phyloP scores from a whole-genome alignment of 306 rosid genomes.

The Dryas octopetala region DNA sequence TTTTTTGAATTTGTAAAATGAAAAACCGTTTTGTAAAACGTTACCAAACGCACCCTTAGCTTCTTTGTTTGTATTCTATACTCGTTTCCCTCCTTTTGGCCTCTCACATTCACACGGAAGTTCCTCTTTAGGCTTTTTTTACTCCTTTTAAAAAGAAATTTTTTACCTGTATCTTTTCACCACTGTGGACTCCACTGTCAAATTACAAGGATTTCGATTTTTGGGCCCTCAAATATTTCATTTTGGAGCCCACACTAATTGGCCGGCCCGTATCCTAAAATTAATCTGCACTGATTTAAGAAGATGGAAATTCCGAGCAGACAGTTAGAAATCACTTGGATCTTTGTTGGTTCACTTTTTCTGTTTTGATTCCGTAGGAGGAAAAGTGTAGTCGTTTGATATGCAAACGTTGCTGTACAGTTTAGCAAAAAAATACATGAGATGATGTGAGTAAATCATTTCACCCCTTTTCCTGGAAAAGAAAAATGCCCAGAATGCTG shows the following conservation, averaged over 20 bases:
- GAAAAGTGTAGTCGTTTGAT: background rate
- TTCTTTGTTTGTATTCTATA: too few relatives aligned
- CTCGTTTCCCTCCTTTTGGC: background rate
- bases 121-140: background rate
- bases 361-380: background rate
- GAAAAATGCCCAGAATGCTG: background rate
- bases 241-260: background rate
- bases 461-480: background rate
- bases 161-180: background rate
- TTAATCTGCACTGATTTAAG: too few relatives aligned
- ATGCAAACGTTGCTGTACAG: slow-evolving; percentile 11
- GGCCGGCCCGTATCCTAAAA: too few relatives aligned
- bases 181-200: background rate
- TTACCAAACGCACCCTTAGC: too few relatives aligned
- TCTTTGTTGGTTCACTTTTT: background rate
- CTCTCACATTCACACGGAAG: background rate
- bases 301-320: background rate
- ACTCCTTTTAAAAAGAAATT: background rate
- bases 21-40: too few relatives aligned
- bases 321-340: background rate
- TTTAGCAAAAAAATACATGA: background rate
- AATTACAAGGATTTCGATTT: background rate
- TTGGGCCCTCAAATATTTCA: background rate
- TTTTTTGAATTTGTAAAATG: too few relatives aligned
- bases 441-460: background rate